Base-by-base conservation (phyloP, 1,139 yeast species). In the Debaryomycetaceae sp. region DNA sequence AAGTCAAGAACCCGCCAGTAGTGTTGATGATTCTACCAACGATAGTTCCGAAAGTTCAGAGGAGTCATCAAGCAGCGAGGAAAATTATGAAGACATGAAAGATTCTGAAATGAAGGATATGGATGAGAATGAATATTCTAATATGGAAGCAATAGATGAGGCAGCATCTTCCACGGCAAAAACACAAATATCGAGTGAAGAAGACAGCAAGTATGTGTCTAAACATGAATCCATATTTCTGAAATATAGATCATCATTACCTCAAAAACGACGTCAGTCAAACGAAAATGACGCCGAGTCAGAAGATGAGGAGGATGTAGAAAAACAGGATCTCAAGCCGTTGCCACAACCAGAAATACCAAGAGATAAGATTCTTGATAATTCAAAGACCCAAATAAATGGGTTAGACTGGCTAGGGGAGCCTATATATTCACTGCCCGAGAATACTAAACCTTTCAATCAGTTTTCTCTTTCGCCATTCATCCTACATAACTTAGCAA, bases 331-430 rank as follows among this genome's bases (percentile, higher is more conserved):
- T 34, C 68, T 91, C 35, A 83, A 75, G 3, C 95, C 96, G 9
- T 66, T 91, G 38, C 97, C 97, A 1, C 96, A 88, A 58, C 95
- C 94, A 0, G 79, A 67, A 34, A 64, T 80, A 29, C 85, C 85
- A 3, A 61, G 70, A 49, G 83, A 81, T 49, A 59, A 56, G 36
- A 61, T 57, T 38, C 59, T 80, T 18, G 56, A 18, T 18, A 30
- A 30, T n/a, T 18, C 28, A n/a, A 18, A 14, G 7, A 33, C 38
- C 16, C 31, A 35, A n/a, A 9, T 24, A 5, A 30, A 35, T 11
- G 67, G 63, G 44, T 57, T 81, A 26, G 74, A 78, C 49, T 87
- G 96, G 95, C 64, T 86, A 17, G 75, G 87, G 0, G 63, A 66
- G 15, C 95, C 96, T 1, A 61, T 61, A 4, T 82, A 78, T 48